Conservation (phyloP, 1,284 basidiomycete genomes). For the Cutaneotrichosporon sp. region DNA sequence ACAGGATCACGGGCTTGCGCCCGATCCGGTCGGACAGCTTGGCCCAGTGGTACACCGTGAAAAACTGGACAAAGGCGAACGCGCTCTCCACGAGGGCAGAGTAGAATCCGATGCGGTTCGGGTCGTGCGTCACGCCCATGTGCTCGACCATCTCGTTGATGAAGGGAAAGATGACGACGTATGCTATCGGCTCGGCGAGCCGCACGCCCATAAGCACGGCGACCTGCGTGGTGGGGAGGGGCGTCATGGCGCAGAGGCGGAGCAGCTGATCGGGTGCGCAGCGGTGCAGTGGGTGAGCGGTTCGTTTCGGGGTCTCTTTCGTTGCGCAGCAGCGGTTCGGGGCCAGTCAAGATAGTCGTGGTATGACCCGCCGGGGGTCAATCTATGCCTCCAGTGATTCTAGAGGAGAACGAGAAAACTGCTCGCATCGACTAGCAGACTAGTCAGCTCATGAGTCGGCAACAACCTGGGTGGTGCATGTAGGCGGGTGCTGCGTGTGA, state of each 20-base stretch:
- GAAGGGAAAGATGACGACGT: conserved; percentile 57
- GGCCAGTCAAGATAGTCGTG: too few species aligned
- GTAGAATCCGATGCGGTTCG: conserved; percentile 51
- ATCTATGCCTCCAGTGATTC: too few species aligned
- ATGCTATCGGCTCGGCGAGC: conserved; percentile 47
- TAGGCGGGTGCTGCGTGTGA: too few species aligned
- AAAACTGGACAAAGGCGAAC: conserved; percentile 51
- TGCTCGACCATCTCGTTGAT: conserved; percentile 55
- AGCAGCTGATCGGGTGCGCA: too few species aligned
- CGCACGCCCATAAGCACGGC: conserved; percentile 43
- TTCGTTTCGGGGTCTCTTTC: too few species aligned
- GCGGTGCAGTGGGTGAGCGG: not conserved
- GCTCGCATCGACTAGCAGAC: too few species aligned
- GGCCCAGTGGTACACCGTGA: conserved; percentile 53
- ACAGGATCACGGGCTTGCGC: conserved; percentile 45
- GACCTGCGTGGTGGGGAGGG: conserved; percentile 39
- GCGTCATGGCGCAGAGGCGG: conserved; percentile 27
- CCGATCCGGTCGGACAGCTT: conserved; percentile 48
- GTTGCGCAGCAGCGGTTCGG: too few species aligned
- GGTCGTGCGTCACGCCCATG: conserved; percentile 52
- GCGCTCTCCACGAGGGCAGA: conserved; percentile 50
- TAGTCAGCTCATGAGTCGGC: too few species aligned
- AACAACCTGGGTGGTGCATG: too few species aligned
- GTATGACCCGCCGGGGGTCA: too few species aligned
- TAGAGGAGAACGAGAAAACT: too few species aligned